phyloP scores from a whole-genome alignment of 257 asterid species.

The Solanum etuberosum region DNA sequence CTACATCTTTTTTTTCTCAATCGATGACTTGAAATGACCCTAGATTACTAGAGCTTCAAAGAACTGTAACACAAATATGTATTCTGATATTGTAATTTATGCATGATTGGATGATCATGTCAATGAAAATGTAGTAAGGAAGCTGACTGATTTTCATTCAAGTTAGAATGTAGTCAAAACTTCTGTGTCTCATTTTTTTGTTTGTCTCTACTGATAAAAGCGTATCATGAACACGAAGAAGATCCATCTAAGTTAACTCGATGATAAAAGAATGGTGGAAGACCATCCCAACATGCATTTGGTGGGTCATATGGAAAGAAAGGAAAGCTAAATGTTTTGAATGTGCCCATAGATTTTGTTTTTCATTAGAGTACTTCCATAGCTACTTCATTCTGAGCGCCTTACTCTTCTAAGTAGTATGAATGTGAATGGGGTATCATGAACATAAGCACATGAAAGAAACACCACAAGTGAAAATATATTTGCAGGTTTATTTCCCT shows the following conservation, averaged over 20 bases:
- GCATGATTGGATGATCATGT: neutral
- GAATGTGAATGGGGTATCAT: neutral
- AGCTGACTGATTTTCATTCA: too few species aligned
- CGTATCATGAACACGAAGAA: too few species aligned
- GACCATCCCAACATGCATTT: too few species aligned
- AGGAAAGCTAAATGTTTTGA: too few species aligned
- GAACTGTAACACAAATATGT: neutral
- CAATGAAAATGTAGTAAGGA: too few species aligned
- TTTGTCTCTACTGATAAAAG: too few species aligned
- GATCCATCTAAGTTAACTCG: too few species aligned
- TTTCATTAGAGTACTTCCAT: neutral
- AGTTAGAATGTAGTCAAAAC: too few species aligned
- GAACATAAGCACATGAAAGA: neutral
- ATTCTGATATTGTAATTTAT: neutral
- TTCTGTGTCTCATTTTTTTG: too few species aligned
- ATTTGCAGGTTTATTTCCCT: neutral
- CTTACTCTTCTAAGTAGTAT: neutral
- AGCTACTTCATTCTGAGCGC: neutral
- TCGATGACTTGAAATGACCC: neutral
- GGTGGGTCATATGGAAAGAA: too few species aligned
- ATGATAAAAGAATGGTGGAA: too few species aligned
- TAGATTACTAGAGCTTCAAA: neutral
- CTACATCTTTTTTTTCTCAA: neutral
- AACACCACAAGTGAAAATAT: neutral
- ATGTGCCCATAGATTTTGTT: neutral